Base-by-base conservation (phyloP, 1,139 yeast species). In the Scheffersomyces titani region DNA sequence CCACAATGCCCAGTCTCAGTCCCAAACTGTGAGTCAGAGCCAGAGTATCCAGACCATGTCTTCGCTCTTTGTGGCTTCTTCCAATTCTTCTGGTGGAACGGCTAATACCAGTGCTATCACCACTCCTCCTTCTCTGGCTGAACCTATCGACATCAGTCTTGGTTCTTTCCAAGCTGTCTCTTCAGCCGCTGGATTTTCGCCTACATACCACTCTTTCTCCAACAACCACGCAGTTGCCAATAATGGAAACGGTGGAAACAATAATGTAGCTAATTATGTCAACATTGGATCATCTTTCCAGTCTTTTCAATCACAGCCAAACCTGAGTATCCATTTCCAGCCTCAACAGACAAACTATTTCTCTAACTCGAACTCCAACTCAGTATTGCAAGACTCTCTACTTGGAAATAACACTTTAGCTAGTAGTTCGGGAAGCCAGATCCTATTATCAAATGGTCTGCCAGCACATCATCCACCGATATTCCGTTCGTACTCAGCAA, bases 131-230 rank as follows among this genome's bases (percentile, higher is more conserved):
- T 47, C 57, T 5, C 51, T n/a, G 44, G 55, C 68, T 19, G 61
- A 63, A 52, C 65, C 67, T 18, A 59, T 64, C 16, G 68, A 63
- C 36, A 61, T 63, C 13, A 51, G 54, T 16, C 51, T 47, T 9
- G 49, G 51, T 9, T 24, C 52, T 6, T 16, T 36, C 30, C 45
- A 30, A 19, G 49, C 52, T 2, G 20, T 49, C 5, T 30, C 51
- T 48, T 46, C 48, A 3, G 16, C n/a, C 24, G 22, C 55, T 5
- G 47, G 55, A 18, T 50, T 20, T 19, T 52, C 55, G 3, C 52
- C 55, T 21, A 49, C 51, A 13, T 22, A 19, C 52, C 30, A 51
- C 51, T 19, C 44, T 54, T 18, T 55, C 57, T 9, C 56, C 59
- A 16, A 55, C 24, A 46, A 22, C 18, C 49, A 46, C 48, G 40